Base-by-base conservation (phyloP, 345 rosid species). In the Theobroma cacao region DNA sequence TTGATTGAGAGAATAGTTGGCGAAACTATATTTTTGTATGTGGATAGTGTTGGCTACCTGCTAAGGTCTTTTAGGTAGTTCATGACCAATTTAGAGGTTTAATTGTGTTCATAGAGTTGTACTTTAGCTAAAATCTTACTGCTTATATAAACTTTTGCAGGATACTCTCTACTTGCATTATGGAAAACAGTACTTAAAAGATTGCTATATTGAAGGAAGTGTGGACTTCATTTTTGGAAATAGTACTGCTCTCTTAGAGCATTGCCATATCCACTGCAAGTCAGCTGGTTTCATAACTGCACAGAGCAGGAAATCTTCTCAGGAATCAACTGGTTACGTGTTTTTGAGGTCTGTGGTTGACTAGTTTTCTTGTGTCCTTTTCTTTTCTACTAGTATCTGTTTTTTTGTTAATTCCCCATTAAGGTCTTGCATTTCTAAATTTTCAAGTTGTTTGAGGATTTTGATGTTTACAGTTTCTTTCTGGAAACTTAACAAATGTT, bases 211-310 rank as follows among this genome's bases (percentile, higher is more conserved):
- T 3, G 99, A 96, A 70, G 99, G 99, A 78, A 90, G 95, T 1
- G 95, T 92, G 60, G 99, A 94, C 87, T 93, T 94, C 87, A 94
- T 94, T 72, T 96, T 97, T 60, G 99, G 98, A 78, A 97, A 97
- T 75, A 97, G 97, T 79, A 94, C 98, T 0, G 93, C 98, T 14
- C 91, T 94, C 26, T 84, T 97, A 84, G 99, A 97, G 91, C 94
- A 96, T 67, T 94, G 99, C 73, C 99, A 96, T 79, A 91, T 96
- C 77, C 91, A 96, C 82, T 96, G 98, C 93, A 96, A 94, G 83
- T 82, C 98, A 20, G 89, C 84, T 22, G 98, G 98, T 66, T 94
- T 72, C 80, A 84, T 96, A 69, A 94, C 98, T 60, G 98, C 99
- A 53, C 99, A 96, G 53, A 90, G 98, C 89, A 89, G 98, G n/a